Evolutionary conservation across 2,329 filamentous ascomycete genomes (phyloP).

Genomic region (Cordyceps fumosorosea): DNA sequence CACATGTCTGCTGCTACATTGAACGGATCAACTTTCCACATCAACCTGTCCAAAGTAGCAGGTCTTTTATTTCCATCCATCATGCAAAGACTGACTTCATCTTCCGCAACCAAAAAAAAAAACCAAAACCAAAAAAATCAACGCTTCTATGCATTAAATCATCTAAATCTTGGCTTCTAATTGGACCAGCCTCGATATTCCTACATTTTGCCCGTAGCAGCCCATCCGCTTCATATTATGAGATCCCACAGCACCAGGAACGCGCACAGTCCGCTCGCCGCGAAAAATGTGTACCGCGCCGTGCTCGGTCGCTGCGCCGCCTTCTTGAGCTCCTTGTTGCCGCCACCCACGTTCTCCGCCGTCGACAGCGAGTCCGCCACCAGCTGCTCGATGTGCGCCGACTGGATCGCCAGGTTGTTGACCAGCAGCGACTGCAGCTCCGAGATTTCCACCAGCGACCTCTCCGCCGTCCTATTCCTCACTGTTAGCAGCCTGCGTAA

Average conservation of each 20-base stretch:
- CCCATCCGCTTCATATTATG: slow-evolving; percentile 39
- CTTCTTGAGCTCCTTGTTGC: slow-evolving; percentile 86
- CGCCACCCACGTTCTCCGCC: slow-evolving; percentile 77
- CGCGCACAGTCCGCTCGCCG: slow-evolving; percentile 66
- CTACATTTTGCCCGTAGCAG: background rate
- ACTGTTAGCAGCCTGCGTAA: slow-evolving; percentile 29
- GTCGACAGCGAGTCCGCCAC: slow-evolving; percentile 78
- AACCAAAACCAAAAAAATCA: too few species aligned
- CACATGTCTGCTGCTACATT: background rate
- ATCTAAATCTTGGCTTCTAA: background rate
- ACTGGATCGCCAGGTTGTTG: slow-evolving; percentile 76
- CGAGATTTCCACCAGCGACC: slow-evolving; percentile 84
- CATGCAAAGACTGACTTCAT: background rate
- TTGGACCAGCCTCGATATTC: background rate
- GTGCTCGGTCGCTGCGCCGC: slow-evolving; percentile 66
- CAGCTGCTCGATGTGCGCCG: slow-evolving; percentile 82
- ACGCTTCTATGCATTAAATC: slow-evolving; percentile 9
- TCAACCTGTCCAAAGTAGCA: too few species aligned
- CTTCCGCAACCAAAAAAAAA: background rate
- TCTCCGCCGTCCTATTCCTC: slow-evolving; percentile 62
- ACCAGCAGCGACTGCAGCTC: slow-evolving; percentile 87
- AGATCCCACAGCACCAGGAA: slow-evolving; percentile 75
- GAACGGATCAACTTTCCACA: too few species aligned
- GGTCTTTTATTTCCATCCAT: too few species aligned
- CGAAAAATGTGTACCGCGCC: slow-evolving; percentile 73